phyloP scores from a whole-genome alignment of 2,329 filamentous ascomycete genomes.

The Periconia macrospinosa region DNA sequence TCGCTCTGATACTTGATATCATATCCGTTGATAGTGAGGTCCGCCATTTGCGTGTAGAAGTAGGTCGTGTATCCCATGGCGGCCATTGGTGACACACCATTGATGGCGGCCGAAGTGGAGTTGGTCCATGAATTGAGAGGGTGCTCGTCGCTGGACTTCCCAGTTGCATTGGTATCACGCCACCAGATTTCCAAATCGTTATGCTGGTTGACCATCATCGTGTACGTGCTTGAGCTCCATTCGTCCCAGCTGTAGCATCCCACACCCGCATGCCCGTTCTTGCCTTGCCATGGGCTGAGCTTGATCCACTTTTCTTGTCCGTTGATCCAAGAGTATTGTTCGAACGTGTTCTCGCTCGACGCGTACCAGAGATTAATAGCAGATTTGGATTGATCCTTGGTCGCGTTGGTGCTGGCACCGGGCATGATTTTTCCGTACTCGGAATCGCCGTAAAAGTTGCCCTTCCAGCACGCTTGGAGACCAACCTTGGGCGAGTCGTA shows the following conservation, averaged over 20 bases:
- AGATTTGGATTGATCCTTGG: conserved; percentile 26
- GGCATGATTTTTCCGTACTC: conserved; percentile 45
- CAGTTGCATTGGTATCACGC: conserved; percentile 47
- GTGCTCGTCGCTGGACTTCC: conserved; percentile 30
- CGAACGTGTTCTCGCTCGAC: conserved; percentile 42
- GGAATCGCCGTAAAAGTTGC: conserved; percentile 57
- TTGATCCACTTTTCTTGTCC: conserved; percentile 41
- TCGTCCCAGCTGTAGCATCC: conserved; percentile 49
- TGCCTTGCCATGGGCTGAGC: conserved; percentile 41
- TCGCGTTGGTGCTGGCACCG: conserved; percentile 25
- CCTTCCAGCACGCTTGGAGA: conserved; percentile 77
- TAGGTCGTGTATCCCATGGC: conserved; percentile 48
- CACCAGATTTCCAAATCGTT: conserved; percentile 48
- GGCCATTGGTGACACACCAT: conserved; percentile 42
- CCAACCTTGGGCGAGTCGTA: conserved; percentile 92
- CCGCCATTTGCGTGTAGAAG: conserved; percentile 46
- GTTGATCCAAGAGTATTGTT: conserved; percentile 47
- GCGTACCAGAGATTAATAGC: conserved; percentile 53
- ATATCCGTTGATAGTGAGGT: conserved; percentile 42
- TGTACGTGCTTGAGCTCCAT: conserved; percentile 41
- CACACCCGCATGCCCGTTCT: conserved; percentile 49
- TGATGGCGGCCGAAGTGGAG: conserved; percentile 29
- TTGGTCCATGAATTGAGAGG: conserved; percentile 46
- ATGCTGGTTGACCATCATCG: conserved; percentile 46
- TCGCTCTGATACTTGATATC: conserved; percentile 44